A percentile compares a stretch with the other conserved stretches of the same genome.
These are phyloP conservation scores for Pyrenochaeta sp. DNA, from an alignment of 2,329 filamentous ascomycete species.

Conservation along the genomic window DNA sequence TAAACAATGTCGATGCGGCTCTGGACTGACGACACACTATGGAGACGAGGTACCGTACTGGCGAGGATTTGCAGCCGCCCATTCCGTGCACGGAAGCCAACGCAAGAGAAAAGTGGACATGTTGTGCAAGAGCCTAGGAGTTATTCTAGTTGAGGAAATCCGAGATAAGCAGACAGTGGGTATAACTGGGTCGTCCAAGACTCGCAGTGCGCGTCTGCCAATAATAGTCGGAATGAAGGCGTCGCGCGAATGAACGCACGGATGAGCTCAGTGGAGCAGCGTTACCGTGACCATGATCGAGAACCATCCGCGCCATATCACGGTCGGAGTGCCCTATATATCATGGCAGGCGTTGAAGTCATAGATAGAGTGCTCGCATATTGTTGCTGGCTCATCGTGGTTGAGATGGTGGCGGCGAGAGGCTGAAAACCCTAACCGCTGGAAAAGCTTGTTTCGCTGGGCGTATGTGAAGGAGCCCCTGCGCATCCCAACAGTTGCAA, in stretches of 20 bases:
- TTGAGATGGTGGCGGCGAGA: constrained; percentile 31
- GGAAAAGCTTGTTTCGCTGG: constrained; percentile 35
- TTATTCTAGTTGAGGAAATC: constrained; percentile 37
- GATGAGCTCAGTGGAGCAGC: constrained; percentile 23
- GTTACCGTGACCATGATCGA: constrained; percentile 17
- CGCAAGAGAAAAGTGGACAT: constrained; percentile 43
- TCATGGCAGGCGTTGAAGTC: constrained; percentile 5
- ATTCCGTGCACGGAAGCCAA: constrained; percentile 27
- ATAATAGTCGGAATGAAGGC: constrained; percentile 28
- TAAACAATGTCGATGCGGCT: constrained; percentile 9
- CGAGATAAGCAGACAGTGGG: constrained; percentile 47
- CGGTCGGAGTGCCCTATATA: constrained; percentile 4
- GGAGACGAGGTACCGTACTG: constrained; percentile 23
- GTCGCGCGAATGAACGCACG: constrained; percentile 28
- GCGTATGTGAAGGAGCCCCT: constrained; percentile 14
- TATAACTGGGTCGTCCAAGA: constrained; percentile 44
- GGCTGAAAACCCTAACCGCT: constrained; percentile 34
- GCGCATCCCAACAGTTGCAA: constrained; percentile 35
- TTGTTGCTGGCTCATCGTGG: constrained; percentile 19
- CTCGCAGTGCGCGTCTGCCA: constrained; percentile 37
- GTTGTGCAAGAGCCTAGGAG: constrained; percentile 31
- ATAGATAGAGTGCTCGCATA: constrained; percentile 15
- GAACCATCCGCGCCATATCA: constrained; percentile 12
- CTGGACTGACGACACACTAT: constrained; percentile 34
- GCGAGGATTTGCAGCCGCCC: constrained; percentile 33